Percentiles rank a stretch among this genome's conserved stretches.
phyloP scores from a whole-genome alignment of 192 early-diverging fungal species.

The Coemansia guatemalensis region DNA sequence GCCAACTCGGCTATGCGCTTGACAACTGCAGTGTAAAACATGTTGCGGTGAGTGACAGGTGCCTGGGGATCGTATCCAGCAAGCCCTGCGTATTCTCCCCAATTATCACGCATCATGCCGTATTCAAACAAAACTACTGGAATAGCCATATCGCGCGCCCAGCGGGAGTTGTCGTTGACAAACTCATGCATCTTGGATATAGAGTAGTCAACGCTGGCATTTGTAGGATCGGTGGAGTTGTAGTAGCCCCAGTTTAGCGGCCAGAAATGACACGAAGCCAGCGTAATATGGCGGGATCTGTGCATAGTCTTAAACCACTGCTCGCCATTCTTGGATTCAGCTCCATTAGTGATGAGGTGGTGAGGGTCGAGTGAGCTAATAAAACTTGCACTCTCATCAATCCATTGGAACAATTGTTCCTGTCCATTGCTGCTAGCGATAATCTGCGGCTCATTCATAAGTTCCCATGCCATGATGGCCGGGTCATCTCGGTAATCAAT shows the following conservation, averaged over 20 bases:
- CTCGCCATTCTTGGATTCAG: conserved; percentile 61
- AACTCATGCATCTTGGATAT: conserved; percentile 46
- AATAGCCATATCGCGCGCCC: conserved; percentile 54
- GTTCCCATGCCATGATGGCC: conserved; percentile 66
- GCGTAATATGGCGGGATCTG: conserved; percentile 42
- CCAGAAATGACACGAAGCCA: conserved; percentile 59
- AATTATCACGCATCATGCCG: conserved; percentile 56
- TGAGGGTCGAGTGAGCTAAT: conserved; percentile 55
- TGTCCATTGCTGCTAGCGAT: conserved; percentile 13
- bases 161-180: conserved; percentile 45
- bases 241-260: conserved; percentile 61
- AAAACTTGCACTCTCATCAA: conserved; percentile 47
- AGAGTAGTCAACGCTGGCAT: conserved; percentile 33
- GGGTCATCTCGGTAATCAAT: conserved; percentile 58
- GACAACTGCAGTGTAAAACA: conserved; percentile 54
- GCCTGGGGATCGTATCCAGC: conserved; percentile 50
- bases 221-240: conserved; percentile 49
- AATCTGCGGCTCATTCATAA: conserved; percentile 69
- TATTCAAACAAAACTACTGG: conserved; percentile 62
- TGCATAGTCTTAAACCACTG: conserved; percentile 58
- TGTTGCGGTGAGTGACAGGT: conserved; percentile 54
- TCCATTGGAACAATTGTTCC: conserved; percentile 50
- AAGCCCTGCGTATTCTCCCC: conserved; percentile 26
- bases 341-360: conserved; percentile 63
- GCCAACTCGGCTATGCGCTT: conserved; percentile 10